Evolutionary conservation across 2,329 filamentous ascomycete genomes (phyloP).

Genomic region (Monosporascus sp.): DNA sequence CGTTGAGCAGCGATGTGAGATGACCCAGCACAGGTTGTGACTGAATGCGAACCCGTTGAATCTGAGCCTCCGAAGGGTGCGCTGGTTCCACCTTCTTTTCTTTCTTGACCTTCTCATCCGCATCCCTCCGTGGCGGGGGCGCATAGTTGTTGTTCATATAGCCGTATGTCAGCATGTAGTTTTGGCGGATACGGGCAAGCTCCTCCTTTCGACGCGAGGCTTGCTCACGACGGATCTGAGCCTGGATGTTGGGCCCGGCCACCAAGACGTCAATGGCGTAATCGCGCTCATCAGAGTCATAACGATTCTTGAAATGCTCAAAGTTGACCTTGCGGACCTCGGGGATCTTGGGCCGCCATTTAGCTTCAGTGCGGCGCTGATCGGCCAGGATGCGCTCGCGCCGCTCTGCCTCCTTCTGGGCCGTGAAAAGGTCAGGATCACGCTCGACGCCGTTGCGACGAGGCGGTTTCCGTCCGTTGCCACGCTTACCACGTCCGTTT

Average conservation of each 20-base stretch:
- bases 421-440: conserved; percentile 23
- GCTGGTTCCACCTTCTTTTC: conserved; percentile 16
- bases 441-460: conserved; percentile 15
- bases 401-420: conserved; percentile 31
- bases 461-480: neutral
- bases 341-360: conserved; percentile 37
- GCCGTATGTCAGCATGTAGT: conserved; percentile 17
- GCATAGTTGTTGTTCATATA: conserved; percentile 6
- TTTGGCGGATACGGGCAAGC: conserved; percentile 28
- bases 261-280: conserved; percentile 37
- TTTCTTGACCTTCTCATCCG: conserved; percentile 13
- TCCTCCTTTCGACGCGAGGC: conserved; percentile 31
- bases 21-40: conserved; percentile 36
- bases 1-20: conserved; percentile 30
- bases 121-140: conserved; percentile 6
- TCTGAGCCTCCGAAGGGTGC: conserved; percentile 14
- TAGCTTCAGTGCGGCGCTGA: conserved; percentile 28
- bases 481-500: neutral
- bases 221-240: conserved; percentile 35
- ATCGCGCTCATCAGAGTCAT: conserved; percentile 28
- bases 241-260: conserved; percentile 27
- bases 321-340: conserved; percentile 36
- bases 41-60: conserved; percentile 33
- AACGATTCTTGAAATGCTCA: conserved; percentile 39
- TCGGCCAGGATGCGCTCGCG: conserved; percentile 32